These are phyloP conservation scores for Stachybotrys chlorohalonatus DNA, from an alignment of 2,329 filamentous ascomycete genomes.

Conservation along the genomic window DNA sequence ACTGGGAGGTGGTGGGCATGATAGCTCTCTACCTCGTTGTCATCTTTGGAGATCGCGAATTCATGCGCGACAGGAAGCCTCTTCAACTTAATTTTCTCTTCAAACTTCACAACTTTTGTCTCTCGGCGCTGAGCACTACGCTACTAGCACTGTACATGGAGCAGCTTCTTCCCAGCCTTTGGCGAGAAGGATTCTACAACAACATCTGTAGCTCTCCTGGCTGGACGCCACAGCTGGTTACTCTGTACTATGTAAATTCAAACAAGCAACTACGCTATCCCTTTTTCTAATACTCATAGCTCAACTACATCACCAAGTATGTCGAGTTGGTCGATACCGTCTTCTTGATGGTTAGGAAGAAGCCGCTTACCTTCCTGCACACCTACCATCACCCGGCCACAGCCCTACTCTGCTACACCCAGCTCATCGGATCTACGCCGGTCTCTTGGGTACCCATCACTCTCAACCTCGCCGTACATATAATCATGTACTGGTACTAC, in stretches of 20 bases:
- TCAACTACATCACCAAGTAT: slow-evolving; percentile 89
- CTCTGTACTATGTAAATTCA: slow-evolving; percentile 72
- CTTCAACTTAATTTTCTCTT: slow-evolving; percentile 72
- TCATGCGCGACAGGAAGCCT: slow-evolving; percentile 69
- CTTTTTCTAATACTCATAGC: slow-evolving; percentile 39
- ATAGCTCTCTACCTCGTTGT: slow-evolving; percentile 72
- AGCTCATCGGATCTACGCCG: slow-evolving; percentile 72
- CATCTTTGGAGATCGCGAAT: slow-evolving; percentile 74
- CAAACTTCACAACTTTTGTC: slow-evolving; percentile 81
- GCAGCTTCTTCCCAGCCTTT: slow-evolving; percentile 68
- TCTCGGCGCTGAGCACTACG: slow-evolving; percentile 65
- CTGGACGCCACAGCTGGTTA: slow-evolving; percentile 75
- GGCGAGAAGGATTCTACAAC: slow-evolving; percentile 66
- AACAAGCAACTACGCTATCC: not conserved
- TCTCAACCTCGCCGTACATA: slow-evolving; percentile 76
- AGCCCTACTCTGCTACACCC: slow-evolving; percentile 81
- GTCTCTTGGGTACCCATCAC: slow-evolving; percentile 82
- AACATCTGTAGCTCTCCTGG: slow-evolving; percentile 66
- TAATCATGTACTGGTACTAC: slow-evolving; percentile 97
- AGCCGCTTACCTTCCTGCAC: slow-evolving; percentile 87
- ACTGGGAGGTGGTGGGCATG: slow-evolving; percentile 60
- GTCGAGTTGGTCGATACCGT: slow-evolving; percentile 79
- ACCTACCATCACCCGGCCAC: slow-evolving; percentile 89
- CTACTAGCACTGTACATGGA: slow-evolving; percentile 71
- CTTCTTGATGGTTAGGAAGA: slow-evolving; percentile 91